These are phyloP conservation scores for Pterocarpus santalinus DNA, from an alignment of 306 rosid species.

Conservation along the genomic window DNA sequence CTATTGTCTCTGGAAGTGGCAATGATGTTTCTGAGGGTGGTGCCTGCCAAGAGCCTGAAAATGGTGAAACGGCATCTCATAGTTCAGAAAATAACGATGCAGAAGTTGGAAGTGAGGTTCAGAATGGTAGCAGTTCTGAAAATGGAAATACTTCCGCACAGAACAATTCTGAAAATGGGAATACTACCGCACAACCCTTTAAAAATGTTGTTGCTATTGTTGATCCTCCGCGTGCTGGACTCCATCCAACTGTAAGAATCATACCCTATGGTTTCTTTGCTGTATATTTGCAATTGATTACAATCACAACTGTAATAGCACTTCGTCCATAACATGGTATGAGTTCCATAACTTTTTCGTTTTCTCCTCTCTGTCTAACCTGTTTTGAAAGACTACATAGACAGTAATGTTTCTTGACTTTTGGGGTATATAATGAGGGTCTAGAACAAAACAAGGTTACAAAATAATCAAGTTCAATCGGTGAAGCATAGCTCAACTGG, in stretches of 20 bases:
- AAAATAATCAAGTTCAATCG: neutral
- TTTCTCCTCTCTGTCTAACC: neutral
- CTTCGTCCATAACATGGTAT: constrained; percentile 28
- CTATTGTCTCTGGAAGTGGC: constrained; percentile 46
- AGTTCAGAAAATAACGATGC: constrained; percentile 54
- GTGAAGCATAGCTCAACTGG: neutral
- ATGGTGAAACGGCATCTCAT: constrained; percentile 49
- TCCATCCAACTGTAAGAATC: constrained; percentile 91
- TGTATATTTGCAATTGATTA: constrained; percentile 18
- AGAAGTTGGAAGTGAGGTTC: constrained; percentile 55
- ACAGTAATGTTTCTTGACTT: neutral
- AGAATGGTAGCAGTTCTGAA: constrained; percentile 54
- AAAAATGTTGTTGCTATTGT: constrained; percentile 92
- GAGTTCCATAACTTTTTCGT: constrained; percentile 10
- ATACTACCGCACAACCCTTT: constrained; percentile 57
- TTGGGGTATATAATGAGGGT: neutral
- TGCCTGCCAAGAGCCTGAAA: constrained; percentile 55
- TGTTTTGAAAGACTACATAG: neutral
- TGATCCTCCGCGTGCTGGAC: constrained; percentile 97
- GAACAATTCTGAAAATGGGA: constrained; percentile 55
- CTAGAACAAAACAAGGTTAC: neutral
- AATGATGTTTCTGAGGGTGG: constrained; percentile 49
- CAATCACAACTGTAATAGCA: neutral
- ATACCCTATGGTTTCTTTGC: constrained; percentile 7
- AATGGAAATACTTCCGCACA: constrained; percentile 52